Conservation (phyloP, 768 basidiomycete species). For the Lactarius trivialis region DNA sequence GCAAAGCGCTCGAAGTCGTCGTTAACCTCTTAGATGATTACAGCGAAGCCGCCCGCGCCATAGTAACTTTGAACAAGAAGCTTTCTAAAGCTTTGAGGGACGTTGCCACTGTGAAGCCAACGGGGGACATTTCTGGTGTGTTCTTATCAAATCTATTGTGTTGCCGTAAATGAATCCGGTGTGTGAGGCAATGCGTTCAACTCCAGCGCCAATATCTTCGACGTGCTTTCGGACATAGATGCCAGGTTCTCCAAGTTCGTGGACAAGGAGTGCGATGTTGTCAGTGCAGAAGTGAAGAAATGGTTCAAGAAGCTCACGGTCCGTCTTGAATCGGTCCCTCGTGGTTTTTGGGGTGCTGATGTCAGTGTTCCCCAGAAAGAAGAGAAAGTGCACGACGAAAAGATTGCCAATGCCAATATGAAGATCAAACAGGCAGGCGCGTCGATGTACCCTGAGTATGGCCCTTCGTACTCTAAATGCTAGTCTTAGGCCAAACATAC, state of each 20-base stretch:
- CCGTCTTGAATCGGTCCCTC: conserved; percentile 27
- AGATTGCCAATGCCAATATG: conserved; percentile 55
- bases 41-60: conserved; percentile 58
- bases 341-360: background rate
- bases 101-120: conserved; percentile 52
- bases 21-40: conserved; percentile 66
- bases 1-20: conserved; percentile 66
- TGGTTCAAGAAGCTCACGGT: conserved; percentile 84
- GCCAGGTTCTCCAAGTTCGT: conserved; percentile 66
- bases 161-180: background rate
- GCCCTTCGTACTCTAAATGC: background rate
- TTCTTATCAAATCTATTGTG: conserved; percentile 1
- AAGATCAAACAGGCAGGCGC: conserved; percentile 74
- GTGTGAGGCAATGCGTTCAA: conserved; percentile 60
- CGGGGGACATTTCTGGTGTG: conserved; percentile 57
- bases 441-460: background rate
- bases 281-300: conserved; percentile 68
- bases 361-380: conserved; percentile 51
- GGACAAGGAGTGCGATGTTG: conserved; percentile 62
- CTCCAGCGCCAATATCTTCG: conserved; percentile 59
- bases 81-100: conserved; percentile 66
- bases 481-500: conserved; percentile 50
- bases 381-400: conserved; percentile 71
- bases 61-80: conserved; percentile 66
- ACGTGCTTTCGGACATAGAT: conserved; percentile 63